These are phyloP conservation scores for Pestalotiopsis sp. DNA, from an alignment of 2,329 filamentous ascomycete genomes.

Conservation along the genomic window DNA sequence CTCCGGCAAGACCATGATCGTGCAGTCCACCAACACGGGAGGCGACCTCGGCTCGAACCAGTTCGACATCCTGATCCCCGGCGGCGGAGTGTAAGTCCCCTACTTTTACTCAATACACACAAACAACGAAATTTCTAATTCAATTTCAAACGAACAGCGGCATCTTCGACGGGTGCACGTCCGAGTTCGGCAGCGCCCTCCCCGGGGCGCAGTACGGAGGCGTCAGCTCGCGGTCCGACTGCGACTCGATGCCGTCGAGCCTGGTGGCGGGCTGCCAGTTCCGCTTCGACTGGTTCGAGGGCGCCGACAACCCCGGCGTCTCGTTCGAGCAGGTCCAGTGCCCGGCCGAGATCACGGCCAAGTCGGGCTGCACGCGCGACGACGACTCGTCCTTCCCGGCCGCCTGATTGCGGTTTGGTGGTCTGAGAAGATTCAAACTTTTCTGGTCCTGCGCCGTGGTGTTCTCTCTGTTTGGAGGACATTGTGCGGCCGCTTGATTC, in stretches of 20 bases:
- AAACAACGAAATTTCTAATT: not conserved
- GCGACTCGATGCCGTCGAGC: slow-evolving; percentile 43
- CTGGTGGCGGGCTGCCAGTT: slow-evolving; percentile 52
- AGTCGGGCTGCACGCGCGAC: slow-evolving; percentile 38
- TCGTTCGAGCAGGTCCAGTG: slow-evolving; percentile 50
- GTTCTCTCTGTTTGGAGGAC: not conserved
- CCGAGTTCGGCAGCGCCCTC: slow-evolving; percentile 41
- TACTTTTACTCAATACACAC: not conserved
- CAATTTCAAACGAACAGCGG: slow-evolving; percentile 27
- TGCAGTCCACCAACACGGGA: slow-evolving; percentile 61
- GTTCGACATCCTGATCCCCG: slow-evolving; percentile 52
- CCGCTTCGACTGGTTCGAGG: slow-evolving; percentile 56
- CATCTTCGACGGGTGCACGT: slow-evolving; percentile 46
- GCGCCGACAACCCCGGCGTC: slow-evolving; percentile 49
- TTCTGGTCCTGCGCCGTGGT: not conserved
- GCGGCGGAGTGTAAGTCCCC: slow-evolving; percentile 42
- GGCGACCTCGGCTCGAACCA: slow-evolving; percentile 53
- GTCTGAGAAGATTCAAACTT: not conserved
- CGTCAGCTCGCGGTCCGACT: slow-evolving; percentile 42
- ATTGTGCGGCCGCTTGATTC: not conserved
- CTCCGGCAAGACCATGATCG: slow-evolving; percentile 57
- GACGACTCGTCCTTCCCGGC: slow-evolving; percentile 24
- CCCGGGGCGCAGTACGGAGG: slow-evolving; percentile 50
- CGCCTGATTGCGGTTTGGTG: too few species aligned
- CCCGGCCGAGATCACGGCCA: slow-evolving; percentile 45